phyloP scores from a whole-genome alignment of 768 basidiomycete species.

The Xanthoconium stramineum region DNA sequence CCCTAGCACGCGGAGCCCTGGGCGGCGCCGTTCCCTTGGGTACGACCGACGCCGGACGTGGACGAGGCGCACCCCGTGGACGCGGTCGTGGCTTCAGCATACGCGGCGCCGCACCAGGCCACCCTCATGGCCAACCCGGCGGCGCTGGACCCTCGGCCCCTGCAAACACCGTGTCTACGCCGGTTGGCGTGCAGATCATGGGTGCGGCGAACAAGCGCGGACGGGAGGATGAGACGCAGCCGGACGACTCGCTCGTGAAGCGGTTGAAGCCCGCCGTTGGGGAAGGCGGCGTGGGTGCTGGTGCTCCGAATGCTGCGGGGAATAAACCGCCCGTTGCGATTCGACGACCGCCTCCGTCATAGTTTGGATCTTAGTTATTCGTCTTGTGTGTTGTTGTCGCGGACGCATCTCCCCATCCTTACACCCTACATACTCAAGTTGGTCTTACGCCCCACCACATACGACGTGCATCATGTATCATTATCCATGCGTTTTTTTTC shows the following conservation, averaged over 20 bases:
- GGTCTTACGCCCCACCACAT: no score
- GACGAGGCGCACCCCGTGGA: slow-evolving; percentile 36
- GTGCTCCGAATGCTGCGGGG: slow-evolving; percentile 2
- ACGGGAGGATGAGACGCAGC: slow-evolving; percentile 49
- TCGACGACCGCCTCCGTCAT: slow-evolving; percentile 30
- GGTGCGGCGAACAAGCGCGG: slow-evolving; percentile 65
- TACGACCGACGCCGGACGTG: slow-evolving; percentile 25
- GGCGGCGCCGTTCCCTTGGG: slow-evolving; percentile 28
- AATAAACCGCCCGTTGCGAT: slow-evolving; percentile 34
- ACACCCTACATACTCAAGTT: no score
- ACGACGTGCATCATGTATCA: slow-evolving; percentile 12
- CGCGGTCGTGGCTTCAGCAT: slow-evolving; percentile 28
- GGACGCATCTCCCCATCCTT: no score
- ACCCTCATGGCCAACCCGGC: slow-evolving; percentile 5
- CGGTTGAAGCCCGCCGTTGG: slow-evolving; percentile 57
- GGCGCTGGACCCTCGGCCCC: slow-evolving; percentile 23
- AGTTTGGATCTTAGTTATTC: background rate
- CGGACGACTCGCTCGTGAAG: slow-evolving; percentile 63
- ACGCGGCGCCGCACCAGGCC: slow-evolving; percentile 29
- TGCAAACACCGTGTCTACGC: slow-evolving; percentile 25
- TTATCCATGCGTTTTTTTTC: slow-evolving; percentile 11
- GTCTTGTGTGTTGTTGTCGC: background rate
- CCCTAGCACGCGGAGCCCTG: slow-evolving; percentile 31
- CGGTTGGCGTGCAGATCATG: slow-evolving; percentile 52
- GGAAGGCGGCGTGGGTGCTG: slow-evolving; percentile 3